Conservation (phyloP, 371 early-diverging fungal species). For the Syncephalastrum racemosum region DNA sequence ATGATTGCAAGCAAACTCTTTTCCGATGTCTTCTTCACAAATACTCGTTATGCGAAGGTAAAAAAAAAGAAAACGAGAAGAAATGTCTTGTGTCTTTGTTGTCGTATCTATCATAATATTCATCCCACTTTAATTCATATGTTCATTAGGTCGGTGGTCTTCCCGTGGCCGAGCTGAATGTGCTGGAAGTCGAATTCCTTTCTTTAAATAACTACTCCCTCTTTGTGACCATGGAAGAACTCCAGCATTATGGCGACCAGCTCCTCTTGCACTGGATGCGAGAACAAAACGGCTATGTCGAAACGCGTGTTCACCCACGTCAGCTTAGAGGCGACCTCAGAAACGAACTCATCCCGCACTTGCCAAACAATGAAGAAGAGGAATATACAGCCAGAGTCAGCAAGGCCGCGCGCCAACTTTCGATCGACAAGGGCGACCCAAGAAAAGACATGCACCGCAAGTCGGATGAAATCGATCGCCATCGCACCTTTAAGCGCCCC, state of each 20-base stretch:
- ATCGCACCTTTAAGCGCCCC: conserved; percentile 20
- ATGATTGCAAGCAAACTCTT: conserved; percentile 84
- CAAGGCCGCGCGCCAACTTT: conserved; percentile 20
- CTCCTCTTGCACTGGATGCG: conserved; percentile 60
- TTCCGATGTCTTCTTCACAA: conserved; percentile 91
- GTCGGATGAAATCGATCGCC: conserved; percentile 15
- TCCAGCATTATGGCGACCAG: conserved; percentile 80
- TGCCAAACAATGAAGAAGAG: neutral
- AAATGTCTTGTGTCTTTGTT: neutral
- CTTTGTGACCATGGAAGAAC: conserved; percentile 66
- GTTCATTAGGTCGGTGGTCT: conserved; percentile 88
- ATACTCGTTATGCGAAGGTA: conserved; percentile 86
- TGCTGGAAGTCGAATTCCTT: conserved; percentile 83
- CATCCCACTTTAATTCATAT: neutral
- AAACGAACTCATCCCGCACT: neutral
- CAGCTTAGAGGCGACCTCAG: neutral
- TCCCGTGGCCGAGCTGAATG: conserved; percentile 84
- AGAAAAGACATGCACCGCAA: conserved; percentile 12
- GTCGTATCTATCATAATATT: conserved; percentile 1
- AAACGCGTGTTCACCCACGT: conserved; percentile 9
- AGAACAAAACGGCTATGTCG: conserved; percentile 24
- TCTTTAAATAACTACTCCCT: conserved; percentile 76
- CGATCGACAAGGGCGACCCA: conserved; percentile 18
- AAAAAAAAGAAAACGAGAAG: conserved; percentile 9
- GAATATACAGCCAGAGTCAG: conserved; percentile 9